Conservation (phyloP, 148 eudicot genomes). For the Cornus kousa region DNA sequence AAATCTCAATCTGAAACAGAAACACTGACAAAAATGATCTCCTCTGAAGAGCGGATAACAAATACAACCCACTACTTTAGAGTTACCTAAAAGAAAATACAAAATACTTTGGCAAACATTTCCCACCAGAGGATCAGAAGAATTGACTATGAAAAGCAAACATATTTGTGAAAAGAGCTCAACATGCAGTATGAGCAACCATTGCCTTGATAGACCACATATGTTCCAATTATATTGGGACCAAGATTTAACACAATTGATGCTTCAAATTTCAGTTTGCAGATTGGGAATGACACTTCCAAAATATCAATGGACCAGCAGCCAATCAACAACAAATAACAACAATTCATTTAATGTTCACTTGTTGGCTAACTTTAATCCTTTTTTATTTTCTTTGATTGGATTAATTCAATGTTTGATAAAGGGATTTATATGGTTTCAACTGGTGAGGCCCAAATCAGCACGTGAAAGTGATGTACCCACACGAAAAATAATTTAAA, state of each 20-base stretch:
- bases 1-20: constrained; percentile 58
- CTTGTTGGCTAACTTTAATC: not conserved
- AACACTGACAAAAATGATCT: not conserved
- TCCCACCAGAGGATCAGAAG: not conserved
- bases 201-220: not conserved
- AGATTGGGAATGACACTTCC: not conserved
- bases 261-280: not conserved
- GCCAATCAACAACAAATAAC: not conserved
- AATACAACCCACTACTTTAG: not conserved
- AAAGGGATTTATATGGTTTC: not conserved
- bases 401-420: not conserved
- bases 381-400: not conserved
- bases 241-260: not conserved
- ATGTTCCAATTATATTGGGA: not conserved
- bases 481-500: too few relatives aligned
- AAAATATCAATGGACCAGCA: not conserved
- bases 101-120: not conserved
- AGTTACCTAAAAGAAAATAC: not conserved
- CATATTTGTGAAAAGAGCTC: not conserved
- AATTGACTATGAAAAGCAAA: not conserved
- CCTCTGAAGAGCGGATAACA: not conserved
- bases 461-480: not conserved
- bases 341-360: too few relatives aligned
- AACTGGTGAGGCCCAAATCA: not conserved
- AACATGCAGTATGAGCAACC: not conserved